phyloP scores from a whole-genome alignment of 163 green algal genomes.

The Chlorella variabilis region DNA sequence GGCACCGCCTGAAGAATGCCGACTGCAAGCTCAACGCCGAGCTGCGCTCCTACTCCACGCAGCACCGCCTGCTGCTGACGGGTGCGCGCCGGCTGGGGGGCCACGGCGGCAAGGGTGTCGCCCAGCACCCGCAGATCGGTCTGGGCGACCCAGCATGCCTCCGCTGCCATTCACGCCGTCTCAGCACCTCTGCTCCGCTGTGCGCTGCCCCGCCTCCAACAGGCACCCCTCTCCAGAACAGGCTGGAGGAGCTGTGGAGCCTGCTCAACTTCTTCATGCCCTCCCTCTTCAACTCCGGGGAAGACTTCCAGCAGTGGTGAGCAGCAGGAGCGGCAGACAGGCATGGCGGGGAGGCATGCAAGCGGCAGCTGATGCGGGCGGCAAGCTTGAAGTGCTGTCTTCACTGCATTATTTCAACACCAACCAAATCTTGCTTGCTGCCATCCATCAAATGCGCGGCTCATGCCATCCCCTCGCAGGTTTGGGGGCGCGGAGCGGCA shows the following conservation, averaged over 20 bases:
- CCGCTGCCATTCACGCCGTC: background rate
- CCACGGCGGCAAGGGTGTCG: background rate
- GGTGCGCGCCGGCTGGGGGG: slow-evolving; percentile 41
- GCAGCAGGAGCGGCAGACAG: background rate
- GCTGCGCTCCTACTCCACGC: slow-evolving; percentile 66
- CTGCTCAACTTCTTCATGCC: slow-evolving; percentile 96
- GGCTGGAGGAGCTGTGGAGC: slow-evolving; percentile 89
- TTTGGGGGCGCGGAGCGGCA: slow-evolving; percentile 25
- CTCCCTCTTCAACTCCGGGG: slow-evolving; percentile 72
- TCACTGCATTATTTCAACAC: too few species aligned
- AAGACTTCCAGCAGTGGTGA: slow-evolving; percentile 88
- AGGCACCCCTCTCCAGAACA: slow-evolving; percentile 95
- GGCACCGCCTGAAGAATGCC: slow-evolving; percentile 88
- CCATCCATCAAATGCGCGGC: too few species aligned
- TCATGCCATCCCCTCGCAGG: slow-evolving; percentile 12
- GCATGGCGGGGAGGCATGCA: background rate
- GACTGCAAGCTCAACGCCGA: slow-evolving; percentile 82
- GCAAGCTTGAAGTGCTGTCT: too few species aligned
- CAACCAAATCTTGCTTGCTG: too few species aligned
- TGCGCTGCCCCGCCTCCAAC: slow-evolving; percentile 1
- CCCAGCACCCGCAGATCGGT: background rate
- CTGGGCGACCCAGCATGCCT: background rate
- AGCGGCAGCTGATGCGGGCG: background rate
- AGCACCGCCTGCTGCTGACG: slow-evolving; percentile 89
- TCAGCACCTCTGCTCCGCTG: background rate